Conservation (phyloP, 129 eudicot species). For the Flaveria sonorensis region DNA sequence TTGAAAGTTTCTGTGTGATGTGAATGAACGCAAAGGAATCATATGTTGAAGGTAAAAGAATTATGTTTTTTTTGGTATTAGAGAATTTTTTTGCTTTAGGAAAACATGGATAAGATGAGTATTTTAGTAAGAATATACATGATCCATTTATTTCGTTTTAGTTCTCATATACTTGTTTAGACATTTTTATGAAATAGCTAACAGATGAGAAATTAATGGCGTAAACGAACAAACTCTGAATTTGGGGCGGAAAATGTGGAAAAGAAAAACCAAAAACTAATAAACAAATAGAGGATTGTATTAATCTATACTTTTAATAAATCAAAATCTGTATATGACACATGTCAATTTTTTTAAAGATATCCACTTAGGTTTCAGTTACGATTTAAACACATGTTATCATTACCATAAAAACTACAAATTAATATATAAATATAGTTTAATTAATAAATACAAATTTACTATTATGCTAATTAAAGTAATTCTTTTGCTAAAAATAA, state of each 20-base stretch:
- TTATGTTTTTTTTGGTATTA: not conserved
- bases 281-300: not conserved
- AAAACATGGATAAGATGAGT: conserved; percentile 25
- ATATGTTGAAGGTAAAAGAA: not conserved
- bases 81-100: not conserved
- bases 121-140: conserved; percentile 26
- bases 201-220: conserved; percentile 36
- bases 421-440: no score
- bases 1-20: conserved; percentile 6
- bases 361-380: no score
- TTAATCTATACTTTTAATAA: no score
- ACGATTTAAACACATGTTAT: no score
- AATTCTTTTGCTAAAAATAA: no score
- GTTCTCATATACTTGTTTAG: not conserved
- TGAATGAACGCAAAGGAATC: not conserved
- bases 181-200: conserved; percentile 14
- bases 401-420: no score
- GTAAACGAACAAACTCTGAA: conserved; percentile 33
- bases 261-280: not conserved
- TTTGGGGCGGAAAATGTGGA: conserved; percentile 23
- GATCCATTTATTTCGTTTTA: conserved; percentile 41
- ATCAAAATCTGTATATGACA: no score
- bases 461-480: no score
- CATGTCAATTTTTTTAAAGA: no score
- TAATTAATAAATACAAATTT: no score